Evolutionary conservation across 257 asterid genomes (phyloP), one percentile per base, ranked within the genome.

Genomic region (Nicotiana obtusifolia): DNA sequence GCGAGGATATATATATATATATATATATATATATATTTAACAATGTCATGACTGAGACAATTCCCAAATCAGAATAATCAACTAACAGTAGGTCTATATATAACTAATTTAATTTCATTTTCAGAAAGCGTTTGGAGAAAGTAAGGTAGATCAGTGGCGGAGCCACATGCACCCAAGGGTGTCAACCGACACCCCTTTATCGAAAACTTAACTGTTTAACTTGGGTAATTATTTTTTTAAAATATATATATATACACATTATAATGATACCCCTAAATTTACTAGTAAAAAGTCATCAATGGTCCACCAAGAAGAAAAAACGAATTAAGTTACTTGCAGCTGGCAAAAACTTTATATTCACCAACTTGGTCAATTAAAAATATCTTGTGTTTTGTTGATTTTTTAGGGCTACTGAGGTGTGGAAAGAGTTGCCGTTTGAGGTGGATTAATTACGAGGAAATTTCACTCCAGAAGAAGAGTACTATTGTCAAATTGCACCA

Each of bases 371-470:
- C 15, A 14, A 35, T 7, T n/a, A 7, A 24, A 22, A n/a, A 6
- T 77, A 10, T n/a, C 20, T 24, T 28, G 53, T 13, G 53, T 33
- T 17, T 37, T 53, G 31, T 19, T 22, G 28, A 65, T 81, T 33
- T 77, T 33, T 75, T 81, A 93, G 98, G 98, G 24, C 80, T 93
- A 47, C 62, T 82, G 85, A 82, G 97, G 68, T 91, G 98, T 71
- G 97, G 95, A 82, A 93, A 93, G 81, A 93, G 97, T 81, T 93
- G 95, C 53, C 92, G 97, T 14, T 64, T 93, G 89, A 90, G 98
- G 86, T 93, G 98, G 98, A 86, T 90, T 35, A 93, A 93, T 84
- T 93, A 93, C 86, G 94, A 13, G 97, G 98, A 44, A 87, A 88
- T 85, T 91, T 90, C 88, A 86, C 97, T 0, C 87, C 86, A 0